These are phyloP conservation scores for Fragaria vesca DNA, from an alignment of 306 rosid species.

Conservation along the genomic window DNA sequence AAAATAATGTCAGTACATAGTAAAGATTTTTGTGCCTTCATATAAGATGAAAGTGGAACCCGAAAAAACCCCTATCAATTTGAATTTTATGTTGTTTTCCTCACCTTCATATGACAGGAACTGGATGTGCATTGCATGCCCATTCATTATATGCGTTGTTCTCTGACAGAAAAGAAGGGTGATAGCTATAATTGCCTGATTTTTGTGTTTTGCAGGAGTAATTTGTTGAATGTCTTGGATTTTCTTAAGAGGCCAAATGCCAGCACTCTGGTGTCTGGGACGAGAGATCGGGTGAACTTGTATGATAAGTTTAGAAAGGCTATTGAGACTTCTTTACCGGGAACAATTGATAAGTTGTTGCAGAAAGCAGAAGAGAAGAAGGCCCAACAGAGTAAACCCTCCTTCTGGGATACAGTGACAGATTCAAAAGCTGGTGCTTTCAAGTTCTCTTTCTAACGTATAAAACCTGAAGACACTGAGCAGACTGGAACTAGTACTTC, in stretches of 20 bases:
- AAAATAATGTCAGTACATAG: neutral
- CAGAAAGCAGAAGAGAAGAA: slow-evolving; percentile 61
- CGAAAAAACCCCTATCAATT: neutral
- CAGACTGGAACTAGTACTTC: neutral
- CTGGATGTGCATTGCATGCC: neutral
- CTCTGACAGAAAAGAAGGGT: neutral
- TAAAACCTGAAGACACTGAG: neutral
- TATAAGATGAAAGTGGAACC: neutral
- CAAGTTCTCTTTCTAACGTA: slow-evolving; percentile 73
- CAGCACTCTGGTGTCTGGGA: slow-evolving; percentile 76
- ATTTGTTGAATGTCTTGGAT: slow-evolving; percentile 79
- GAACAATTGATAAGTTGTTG: slow-evolving; percentile 58
- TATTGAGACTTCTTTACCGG: slow-evolving; percentile 68
- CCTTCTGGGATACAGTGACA: slow-evolving; percentile 78
- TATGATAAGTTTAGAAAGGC: slow-evolving; percentile 72
- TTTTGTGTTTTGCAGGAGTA: slow-evolving; percentile 60
- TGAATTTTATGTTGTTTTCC: neutral
- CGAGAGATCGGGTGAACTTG: slow-evolving; percentile 83
- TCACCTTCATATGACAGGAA: neutral
- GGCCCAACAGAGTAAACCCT: slow-evolving; percentile 45
- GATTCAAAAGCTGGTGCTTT: slow-evolving; percentile 78
- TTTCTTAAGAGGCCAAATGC: slow-evolving; percentile 88
- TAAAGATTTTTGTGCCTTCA: neutral
- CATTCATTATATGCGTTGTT: neutral
- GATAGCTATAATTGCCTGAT: neutral